A percentile compares a stretch with the other conserved stretches of the same genome.
These are phyloP conservation scores for Ustilago trichophora DNA, from an alignment of 1,284 basidiomycete species.

Conservation along the genomic window DNA sequence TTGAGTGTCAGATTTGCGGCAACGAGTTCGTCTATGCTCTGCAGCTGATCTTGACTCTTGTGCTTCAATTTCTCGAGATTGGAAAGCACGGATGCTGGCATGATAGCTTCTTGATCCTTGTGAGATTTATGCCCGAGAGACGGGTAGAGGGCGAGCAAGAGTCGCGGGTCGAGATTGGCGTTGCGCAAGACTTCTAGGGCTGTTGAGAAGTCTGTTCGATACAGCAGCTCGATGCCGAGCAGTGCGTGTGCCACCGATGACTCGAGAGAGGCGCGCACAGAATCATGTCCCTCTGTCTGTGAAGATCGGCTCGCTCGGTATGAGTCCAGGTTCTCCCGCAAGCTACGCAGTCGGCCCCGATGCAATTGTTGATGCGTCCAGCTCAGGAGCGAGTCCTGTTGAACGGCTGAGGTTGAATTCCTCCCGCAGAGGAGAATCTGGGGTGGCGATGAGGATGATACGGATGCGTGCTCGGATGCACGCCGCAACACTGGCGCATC, in stretches of 20 bases:
- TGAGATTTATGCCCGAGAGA: background rate
- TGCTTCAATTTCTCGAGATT: constrained; percentile 8
- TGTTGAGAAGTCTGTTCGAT: constrained; percentile 31
- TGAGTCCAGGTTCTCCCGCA: constrained; percentile 17
- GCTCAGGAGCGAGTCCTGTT: constrained; percentile 20
- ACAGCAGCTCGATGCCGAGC: constrained; percentile 39
- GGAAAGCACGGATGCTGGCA: constrained; percentile 14
- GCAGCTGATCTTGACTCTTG: background rate
- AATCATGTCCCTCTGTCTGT: background rate
- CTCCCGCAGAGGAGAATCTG: constrained; percentile 36
- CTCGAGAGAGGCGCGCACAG: constrained; percentile 8
- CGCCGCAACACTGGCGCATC: constrained; percentile 10
- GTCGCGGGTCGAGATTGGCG: constrained; percentile 36
- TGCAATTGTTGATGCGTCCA: constrained; percentile 29
- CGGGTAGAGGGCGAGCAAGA: constrained; percentile 38
- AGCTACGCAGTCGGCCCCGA: constrained; percentile 15
- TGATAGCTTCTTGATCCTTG: constrained; percentile 17
- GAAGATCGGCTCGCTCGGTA: background rate
- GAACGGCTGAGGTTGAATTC: constrained; percentile 26
- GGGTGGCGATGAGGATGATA: constrained; percentile 2
- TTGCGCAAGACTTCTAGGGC: constrained; percentile 23
- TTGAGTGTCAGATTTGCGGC: constrained; percentile 42
- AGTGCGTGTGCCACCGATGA: constrained; percentile 23
- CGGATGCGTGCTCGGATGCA: constrained; percentile 2
- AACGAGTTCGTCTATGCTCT: constrained; percentile 28